phyloP scores from a whole-genome alignment of 2,329 filamentous ascomycete genomes.

The Epichloe coenophiala region DNA sequence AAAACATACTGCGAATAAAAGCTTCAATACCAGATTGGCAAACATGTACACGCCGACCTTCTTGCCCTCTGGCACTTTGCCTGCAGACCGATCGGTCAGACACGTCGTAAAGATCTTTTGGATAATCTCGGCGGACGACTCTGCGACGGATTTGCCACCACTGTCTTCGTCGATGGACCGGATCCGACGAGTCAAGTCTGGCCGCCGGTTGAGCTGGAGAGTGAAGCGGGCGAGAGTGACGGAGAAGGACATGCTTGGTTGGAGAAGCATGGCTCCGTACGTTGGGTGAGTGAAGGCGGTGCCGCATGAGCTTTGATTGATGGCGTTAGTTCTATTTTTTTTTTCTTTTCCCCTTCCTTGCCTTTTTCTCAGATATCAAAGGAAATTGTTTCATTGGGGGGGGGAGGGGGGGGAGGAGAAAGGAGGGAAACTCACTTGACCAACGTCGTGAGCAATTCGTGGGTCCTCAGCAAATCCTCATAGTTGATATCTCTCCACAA shows the following conservation, averaged over 20 bases:
- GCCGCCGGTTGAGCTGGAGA: slow-evolving; percentile 68
- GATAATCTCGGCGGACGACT: slow-evolving; percentile 77
- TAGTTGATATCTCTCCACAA: slow-evolving; percentile 74
- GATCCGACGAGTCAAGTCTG: slow-evolving; percentile 61
- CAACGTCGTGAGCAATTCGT: slow-evolving; percentile 59
- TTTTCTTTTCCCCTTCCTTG: not conserved
- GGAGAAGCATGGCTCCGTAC: slow-evolving; percentile 69
- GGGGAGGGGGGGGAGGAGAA: not conserved
- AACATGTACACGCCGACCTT: slow-evolving; percentile 82
- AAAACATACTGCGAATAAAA: slow-evolving; percentile 60
- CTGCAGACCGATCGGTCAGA: slow-evolving; percentile 63
- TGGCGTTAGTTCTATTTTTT: not conserved
- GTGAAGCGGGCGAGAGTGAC: slow-evolving; percentile 70
- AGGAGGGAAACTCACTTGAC: slow-evolving; percentile 42
- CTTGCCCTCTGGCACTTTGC: slow-evolving; percentile 63
- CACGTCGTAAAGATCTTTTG: slow-evolving; percentile 87
- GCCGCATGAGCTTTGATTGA: slow-evolving; percentile 56
- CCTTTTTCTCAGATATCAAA: no score
- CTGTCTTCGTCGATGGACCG: slow-evolving; percentile 45
- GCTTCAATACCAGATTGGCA: slow-evolving; percentile 78
- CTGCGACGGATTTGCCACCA: slow-evolving; percentile 65
- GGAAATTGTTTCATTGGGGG: no score
- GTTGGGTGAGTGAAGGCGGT: slow-evolving; percentile 68
- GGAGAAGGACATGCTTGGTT: slow-evolving; percentile 71
- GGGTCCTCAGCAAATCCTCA: slow-evolving; percentile 59